Base-by-base conservation (phyloP, 805 yeast genomes). In the Candida adriatica region DNA sequence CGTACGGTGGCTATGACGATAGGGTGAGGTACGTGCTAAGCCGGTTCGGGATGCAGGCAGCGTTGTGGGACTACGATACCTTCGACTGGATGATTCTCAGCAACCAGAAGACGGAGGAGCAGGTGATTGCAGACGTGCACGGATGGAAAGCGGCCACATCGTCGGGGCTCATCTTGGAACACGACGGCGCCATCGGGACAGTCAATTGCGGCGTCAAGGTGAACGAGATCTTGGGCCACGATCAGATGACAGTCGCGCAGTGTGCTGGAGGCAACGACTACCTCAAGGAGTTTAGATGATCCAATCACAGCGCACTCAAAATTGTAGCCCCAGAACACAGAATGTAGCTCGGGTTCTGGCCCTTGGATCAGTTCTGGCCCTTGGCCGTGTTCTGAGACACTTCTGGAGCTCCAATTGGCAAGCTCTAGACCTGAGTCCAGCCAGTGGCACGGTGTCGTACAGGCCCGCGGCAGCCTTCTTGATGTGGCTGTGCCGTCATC, bases 1-100 rank as follows among this genome's bases (percentile, higher is more conserved):
- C 98, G 1, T 90, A 85, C 52, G 98, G 97, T 1, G 96, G 95
- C 0, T 67, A 85, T 20, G 98, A 90, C 59, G 79, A 87, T 53
- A 63, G 97, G 33, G 81, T 90, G 1, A 63, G 97, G 35, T 61
- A 77, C 2, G 83, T 90, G 33, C 70, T 85, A 11, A 64, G 88
- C 32, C 83, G 79, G 56, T 81, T 90, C 55, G 95, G 96, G 1
- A 70, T 90, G 68, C 86, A 79, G 48, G 75, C 83, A 5, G 96
- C 82, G 16, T 58, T 90, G 20, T 90, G 97, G 98, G 92, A 86
- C 51, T 73, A 70, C 48, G 97, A 90, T 56, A 75, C 95, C 0
- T 78, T 79, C 58, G 97, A 90, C 56, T 90, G 97, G 97, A 74
- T 75, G 52, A 58, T 87, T 50, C 63, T 72, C 23, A 63, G 67